Evolutionary conservation across 208 protist species (phyloP).

Genomic region (Leishmania braziliensis): DNA sequence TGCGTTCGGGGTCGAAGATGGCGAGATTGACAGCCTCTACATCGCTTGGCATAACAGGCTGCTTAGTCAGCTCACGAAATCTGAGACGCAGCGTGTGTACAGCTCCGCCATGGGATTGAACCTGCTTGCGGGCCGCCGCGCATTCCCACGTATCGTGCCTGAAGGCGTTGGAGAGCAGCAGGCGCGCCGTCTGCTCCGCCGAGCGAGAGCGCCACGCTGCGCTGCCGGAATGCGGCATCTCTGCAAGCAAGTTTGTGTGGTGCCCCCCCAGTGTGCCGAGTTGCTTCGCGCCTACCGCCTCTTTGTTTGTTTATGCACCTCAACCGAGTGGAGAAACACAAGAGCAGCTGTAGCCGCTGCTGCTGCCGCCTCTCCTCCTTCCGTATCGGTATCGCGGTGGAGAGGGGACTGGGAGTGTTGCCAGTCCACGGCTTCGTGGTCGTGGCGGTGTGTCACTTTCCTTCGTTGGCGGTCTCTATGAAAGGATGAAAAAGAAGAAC

Average conservation of each 20-base stretch:
- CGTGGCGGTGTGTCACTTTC: neutral
- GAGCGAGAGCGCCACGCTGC: slow-evolving; percentile 47
- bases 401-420: neutral
- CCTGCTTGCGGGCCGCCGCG: slow-evolving; percentile 39
- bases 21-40: slow-evolving; percentile 66
- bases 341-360: neutral
- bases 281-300: neutral
- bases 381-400: neutral
- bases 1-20: slow-evolving; percentile 61
- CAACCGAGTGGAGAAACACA: neutral
- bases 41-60: slow-evolving; percentile 27
- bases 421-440: neutral
- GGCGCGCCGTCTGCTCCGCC: slow-evolving; percentile 81
- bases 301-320: neutral
- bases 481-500: slow-evolving; percentile 1
- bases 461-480: neutral
- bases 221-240: slow-evolving; percentile 13
- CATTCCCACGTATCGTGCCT: slow-evolving; percentile 88
- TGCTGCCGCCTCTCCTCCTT: neutral
- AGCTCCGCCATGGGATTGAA: slow-evolving; percentile 37
- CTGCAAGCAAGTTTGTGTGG: neutral
- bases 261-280: neutral
- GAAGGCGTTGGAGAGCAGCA: slow-evolving; percentile 84
- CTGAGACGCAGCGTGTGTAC: slow-evolving; percentile 45
- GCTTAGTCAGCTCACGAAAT: slow-evolving; percentile 31